Evolutionary conservation across 768 basidiomycete genomes (phyloP).

Genomic region (Termitomyces sp.): DNA sequence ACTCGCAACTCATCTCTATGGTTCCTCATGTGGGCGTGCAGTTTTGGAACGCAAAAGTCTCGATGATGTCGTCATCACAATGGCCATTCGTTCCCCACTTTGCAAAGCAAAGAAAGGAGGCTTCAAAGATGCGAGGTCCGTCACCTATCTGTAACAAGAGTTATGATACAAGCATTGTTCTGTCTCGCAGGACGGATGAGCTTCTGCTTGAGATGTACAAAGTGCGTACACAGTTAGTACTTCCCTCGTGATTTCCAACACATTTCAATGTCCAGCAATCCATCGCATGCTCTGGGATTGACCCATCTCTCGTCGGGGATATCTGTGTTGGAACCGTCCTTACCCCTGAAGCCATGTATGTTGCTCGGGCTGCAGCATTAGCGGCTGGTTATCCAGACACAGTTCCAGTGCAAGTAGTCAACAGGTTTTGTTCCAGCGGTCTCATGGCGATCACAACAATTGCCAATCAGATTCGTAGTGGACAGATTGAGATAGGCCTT

Average conservation of each 20-base stretch:
- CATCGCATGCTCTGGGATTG: conserved; percentile 50
- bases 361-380: conserved; percentile 67
- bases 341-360: conserved; percentile 58
- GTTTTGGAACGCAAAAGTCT: conserved; percentile 52
- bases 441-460: conserved; percentile 80
- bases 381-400: conserved; percentile 79
- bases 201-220: conserved; percentile 79
- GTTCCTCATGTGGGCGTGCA: conserved; percentile 37
- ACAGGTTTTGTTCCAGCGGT: conserved; percentile 80
- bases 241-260: conserved; percentile 2
- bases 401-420: conserved; percentile 68
- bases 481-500: conserved; percentile 78
- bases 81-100: conserved; percentile 72
- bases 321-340: conserved; percentile 79
- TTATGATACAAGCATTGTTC: not conserved
- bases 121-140: conserved; percentile 62
- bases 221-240: conserved; percentile 25
- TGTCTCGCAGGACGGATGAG: conserved; percentile 57
- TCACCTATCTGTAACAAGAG: not conserved
- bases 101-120: conserved; percentile 77
- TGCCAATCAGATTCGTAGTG: conserved; percentile 67
- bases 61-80: conserved; percentile 79
- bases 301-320: conserved; percentile 65
- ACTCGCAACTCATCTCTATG: conserved; percentile 51
- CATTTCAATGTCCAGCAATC: conserved; percentile 36